Base-by-base conservation (phyloP, 306 rosid genomes). In the Fagus crenata region DNA sequence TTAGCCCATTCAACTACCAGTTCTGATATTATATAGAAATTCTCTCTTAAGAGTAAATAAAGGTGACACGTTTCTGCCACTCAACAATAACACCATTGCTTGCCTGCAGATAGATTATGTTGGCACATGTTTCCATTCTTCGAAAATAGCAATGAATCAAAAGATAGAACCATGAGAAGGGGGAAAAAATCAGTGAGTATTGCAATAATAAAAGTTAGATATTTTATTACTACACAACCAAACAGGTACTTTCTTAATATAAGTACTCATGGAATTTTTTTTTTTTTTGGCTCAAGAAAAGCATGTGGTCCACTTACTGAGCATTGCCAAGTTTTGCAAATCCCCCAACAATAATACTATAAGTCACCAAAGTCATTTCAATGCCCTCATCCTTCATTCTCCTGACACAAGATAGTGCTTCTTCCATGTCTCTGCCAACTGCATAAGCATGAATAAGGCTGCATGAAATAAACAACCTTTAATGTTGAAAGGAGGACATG, bases 361-460 rank as follows among this genome's bases (percentile, higher is more conserved):
- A 94, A 60, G 98, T 94, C 82, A 94, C 98, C 86, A 92, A 83
- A 79, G 84, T 94, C 95, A 89, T 84, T 84, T 92, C 96, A 33
- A 94, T 77, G 70, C 92, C 87, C 86, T 94, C 98, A 7, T 89
- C 92, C 84, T 92, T 89, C 98, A 94, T 94, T 89, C 87, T 92
- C 86, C 81, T 90, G 80, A 86, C 97, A 86, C 98, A 94, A 71
- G 87, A 85, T 81, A 94, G 86, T 70, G 98, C 97, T 85, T 94
- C 98, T 75, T 89, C 97, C 98, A 95, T 95, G 84, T 95, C 98
- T 92, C 96, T 90, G 77, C 97, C 97, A 86, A 92, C 97, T 87
- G 97, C 97, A 88, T 95, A 95, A 80, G 98, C 98, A 77, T 95
- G 96, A 87, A 95, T 90, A 83, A 92, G 96, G 91, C 98, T 95